These are phyloP conservation scores for Talaromyces borbonicus DNA, from an alignment of 495 filamentous ascomycete species.

Conservation along the genomic window DNA sequence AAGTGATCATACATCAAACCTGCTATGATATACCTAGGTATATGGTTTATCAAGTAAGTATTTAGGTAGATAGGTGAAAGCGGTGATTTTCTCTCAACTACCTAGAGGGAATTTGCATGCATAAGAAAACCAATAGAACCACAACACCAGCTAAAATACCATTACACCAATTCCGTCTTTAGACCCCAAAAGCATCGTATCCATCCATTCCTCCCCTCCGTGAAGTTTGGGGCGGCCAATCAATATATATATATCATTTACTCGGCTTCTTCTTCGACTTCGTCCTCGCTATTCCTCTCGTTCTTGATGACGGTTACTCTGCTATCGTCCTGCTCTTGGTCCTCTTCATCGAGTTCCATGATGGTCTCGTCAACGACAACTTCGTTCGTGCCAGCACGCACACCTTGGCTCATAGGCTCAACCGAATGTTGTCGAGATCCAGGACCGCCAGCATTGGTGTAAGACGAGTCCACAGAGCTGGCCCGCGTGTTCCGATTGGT, in stretches of 20 bases:
- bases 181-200: too few relatives aligned
- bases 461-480: constrained; percentile 29
- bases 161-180: too few relatives aligned
- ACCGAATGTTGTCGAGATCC: constrained; percentile 32
- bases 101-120: background rate
- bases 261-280: constrained; percentile 5
- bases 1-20: too few relatives aligned
- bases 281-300: constrained; percentile 6
- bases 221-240: too few relatives aligned
- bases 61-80: too few relatives aligned
- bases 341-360: constrained; percentile 46
- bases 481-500: constrained; percentile 24
- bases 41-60: too few relatives aligned
- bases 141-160: too few relatives aligned
- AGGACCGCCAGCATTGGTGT: constrained; percentile 19
- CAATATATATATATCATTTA: too few relatives aligned
- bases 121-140: background rate
- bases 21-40: too few relatives aligned
- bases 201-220: too few relatives aligned
- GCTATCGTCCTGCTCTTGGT: constrained; percentile 43
- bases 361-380: constrained; percentile 37
- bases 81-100: too few relatives aligned
- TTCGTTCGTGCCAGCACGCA: constrained; percentile 13
- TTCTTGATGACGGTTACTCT: constrained; percentile 33
- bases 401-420: constrained; percentile 17